Evolutionary conservation across 2,329 filamentous ascomycete genomes (phyloP), one percentile per base, ranked within the genome.

Genomic region (Volutella citrinella): DNA sequence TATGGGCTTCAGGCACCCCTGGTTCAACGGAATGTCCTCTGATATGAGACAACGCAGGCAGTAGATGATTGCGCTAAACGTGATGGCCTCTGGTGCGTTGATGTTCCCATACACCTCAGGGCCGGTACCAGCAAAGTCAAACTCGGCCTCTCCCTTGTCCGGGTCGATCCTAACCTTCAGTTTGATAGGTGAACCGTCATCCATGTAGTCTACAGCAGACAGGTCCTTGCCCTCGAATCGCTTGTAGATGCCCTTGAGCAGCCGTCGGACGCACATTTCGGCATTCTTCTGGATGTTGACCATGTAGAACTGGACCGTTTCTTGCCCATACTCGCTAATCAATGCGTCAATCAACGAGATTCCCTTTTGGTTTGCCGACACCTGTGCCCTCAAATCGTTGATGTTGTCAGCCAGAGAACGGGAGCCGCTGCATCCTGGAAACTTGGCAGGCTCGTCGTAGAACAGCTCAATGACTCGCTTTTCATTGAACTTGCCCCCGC

Each of bases 1-100:
- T 43, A 91, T 84, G 0, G 86, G 86, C 39, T 78, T 80, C 16
- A 91, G 64, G 42, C 87, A 91, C 42, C 87, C 87, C 59, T 93
- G 87, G 58, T 93, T 93, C 5, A 93, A 68, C 0, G 87, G 87
- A 7, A 93, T 90, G 43, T 91, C 86, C 51, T 87, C 80, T 8
- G 77, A 82, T 45, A 93, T 89, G 36, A 93, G 70, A 49, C 82
- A 87, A 17, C 87, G 76, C 12, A 93, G 69, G 49, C 85, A 91
- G 68, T 93, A 93, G 45, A 93, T 91, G 46, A 91, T 90, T n/a
- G 87, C 87, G 7, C 79, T 84, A 63, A 86, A 88, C 0, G 85
- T 90, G 29, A 93, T 84, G 4, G 87, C 87, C 60, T 87, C 76
- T 0, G 87, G 87, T 0, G 87, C 86, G 52, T 93, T 93, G 60